phyloP scores from a whole-genome alignment of 176 grass and related monocot genomes.

The Eragrostis nindensis region DNA sequence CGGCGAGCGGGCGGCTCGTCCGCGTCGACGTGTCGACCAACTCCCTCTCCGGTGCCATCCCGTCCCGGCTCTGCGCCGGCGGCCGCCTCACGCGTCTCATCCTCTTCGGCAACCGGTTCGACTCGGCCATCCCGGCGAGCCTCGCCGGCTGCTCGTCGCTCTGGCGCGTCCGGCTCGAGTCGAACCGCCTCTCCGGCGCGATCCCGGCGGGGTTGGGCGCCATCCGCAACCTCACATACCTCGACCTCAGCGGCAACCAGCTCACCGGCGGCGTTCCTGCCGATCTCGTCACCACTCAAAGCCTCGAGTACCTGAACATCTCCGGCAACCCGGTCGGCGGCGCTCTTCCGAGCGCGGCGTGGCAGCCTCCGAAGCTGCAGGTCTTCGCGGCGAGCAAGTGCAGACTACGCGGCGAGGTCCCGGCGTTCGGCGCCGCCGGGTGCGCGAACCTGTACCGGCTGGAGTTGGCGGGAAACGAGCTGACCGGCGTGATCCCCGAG shows the following conservation, averaged over 20 bases:
- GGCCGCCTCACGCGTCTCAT: conserved; percentile 73
- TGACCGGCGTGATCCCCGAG: conserved; percentile 58
- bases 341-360: conserved; percentile 49
- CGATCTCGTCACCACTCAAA: conserved; percentile 50
- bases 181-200: conserved; percentile 56
- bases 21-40: conserved; percentile 88
- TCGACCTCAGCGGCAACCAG: conserved; percentile 80
- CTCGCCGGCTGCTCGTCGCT: conserved; percentile 75
- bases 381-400: conserved; percentile 68
- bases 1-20: conserved; percentile 48
- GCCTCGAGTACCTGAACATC: conserved; percentile 84
- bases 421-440: conserved; percentile 53
- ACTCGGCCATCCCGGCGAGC: conserved; percentile 61
- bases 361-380: conserved; percentile 64
- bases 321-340: conserved; percentile 68
- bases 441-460: conserved; percentile 81
- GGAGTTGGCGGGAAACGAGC: conserved; percentile 65
- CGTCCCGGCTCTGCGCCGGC: conserved; percentile 60
- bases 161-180: conserved; percentile 73
- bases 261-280: conserved; percentile 59
- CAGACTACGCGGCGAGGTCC: conserved; percentile 50
- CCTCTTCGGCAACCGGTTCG: conserved; percentile 84
- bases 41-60: conserved; percentile 65
- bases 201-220: conserved; percentile 69
- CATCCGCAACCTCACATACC: conserved; percentile 74